Percentiles rank a stretch among this genome's conserved stretches.
These are phyloP conservation scores for Hypoxylon rickii DNA, from an alignment of 495 filamentous ascomycete species.

Conservation along the genomic window DNA sequence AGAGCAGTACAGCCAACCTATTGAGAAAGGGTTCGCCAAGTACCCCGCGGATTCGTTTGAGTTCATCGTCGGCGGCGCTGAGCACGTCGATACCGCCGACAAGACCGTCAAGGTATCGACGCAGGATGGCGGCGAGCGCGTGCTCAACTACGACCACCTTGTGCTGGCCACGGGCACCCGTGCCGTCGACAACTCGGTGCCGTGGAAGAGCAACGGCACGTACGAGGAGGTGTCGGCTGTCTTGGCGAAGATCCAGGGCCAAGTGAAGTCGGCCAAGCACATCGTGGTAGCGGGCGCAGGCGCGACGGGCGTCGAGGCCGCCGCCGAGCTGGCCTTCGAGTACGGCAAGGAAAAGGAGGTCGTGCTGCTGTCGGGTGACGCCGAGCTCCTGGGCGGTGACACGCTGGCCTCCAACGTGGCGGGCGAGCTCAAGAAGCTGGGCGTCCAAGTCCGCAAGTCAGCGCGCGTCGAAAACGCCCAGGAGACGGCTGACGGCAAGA, in stretches of 20 bases:
- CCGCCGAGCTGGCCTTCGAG: slow-evolving; percentile 50
- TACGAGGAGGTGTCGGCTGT: slow-evolving; percentile 41
- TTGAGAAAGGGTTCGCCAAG: slow-evolving; percentile 44
- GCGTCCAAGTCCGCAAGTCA: slow-evolving; percentile 51
- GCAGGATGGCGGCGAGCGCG: slow-evolving; percentile 18
- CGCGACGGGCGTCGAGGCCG: slow-evolving; percentile 48
- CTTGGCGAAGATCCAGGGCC: slow-evolving; percentile 35
- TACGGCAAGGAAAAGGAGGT: slow-evolving; percentile 55
- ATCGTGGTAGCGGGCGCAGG: slow-evolving; percentile 53
- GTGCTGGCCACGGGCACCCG: slow-evolving; percentile 40
- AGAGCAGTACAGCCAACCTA: slow-evolving; percentile 52
- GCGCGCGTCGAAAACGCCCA: slow-evolving; percentile 40
- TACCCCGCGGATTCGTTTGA: slow-evolving; percentile 47
- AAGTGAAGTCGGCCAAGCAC: slow-evolving; percentile 43
- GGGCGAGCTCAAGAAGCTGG: slow-evolving; percentile 54
- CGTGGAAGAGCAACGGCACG: slow-evolving; percentile 49
- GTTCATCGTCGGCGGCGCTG: slow-evolving; percentile 48
- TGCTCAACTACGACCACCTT: slow-evolving; percentile 42
- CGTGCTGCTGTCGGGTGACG: slow-evolving; percentile 50
- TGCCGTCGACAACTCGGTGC: slow-evolving; percentile 32
- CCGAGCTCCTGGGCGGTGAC: slow-evolving; percentile 49
- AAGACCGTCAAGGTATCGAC: slow-evolving; percentile 36
- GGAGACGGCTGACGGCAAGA: slow-evolving; percentile 38
- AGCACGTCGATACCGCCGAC: slow-evolving; percentile 38
- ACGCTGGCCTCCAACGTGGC: slow-evolving; percentile 37